Conservation (phyloP, 805 yeast species). For the Wickerhamiella lipophila region DNA sequence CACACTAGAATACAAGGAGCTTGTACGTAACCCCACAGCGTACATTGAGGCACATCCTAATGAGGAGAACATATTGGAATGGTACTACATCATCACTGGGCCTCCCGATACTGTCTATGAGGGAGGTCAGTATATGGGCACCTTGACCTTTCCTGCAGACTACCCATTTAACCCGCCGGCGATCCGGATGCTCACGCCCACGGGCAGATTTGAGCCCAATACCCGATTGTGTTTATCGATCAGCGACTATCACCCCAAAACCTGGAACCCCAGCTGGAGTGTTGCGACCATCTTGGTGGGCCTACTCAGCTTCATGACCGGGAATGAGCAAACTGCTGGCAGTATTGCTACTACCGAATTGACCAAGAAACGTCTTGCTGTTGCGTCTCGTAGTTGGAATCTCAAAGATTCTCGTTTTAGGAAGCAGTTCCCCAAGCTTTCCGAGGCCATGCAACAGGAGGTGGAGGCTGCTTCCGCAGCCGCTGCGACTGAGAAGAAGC, state of each 20-base stretch:
- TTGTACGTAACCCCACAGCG: constrained; percentile 74
- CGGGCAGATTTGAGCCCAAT: constrained; percentile 70
- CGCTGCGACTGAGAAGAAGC: neutral
- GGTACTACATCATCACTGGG: constrained; percentile 90
- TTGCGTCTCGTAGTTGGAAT: constrained; percentile 51
- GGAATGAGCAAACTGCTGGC: constrained; percentile 69
- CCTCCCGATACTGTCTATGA: constrained; percentile 74
- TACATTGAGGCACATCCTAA: constrained; percentile 74
- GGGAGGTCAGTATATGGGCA: constrained; percentile 25
- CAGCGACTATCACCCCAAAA: constrained; percentile 83
- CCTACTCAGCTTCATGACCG: constrained; percentile 75
- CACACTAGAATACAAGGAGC: constrained; percentile 29
- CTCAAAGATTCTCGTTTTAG: constrained; percentile 35
- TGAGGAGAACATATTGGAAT: constrained; percentile 75
- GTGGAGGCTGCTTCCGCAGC: neutral
- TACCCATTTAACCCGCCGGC: constrained; percentile 91
- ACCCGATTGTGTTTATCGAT: constrained; percentile 69
- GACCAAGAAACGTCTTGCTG: constrained; percentile 44
- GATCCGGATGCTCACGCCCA: constrained; percentile 79
- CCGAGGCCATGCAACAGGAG: neutral
- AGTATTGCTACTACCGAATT: constrained; percentile 50
- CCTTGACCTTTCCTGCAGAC: constrained; percentile 71
- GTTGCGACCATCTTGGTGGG: constrained; percentile 80
- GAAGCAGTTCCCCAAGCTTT: constrained; percentile 58
- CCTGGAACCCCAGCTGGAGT: constrained; percentile 92